Percentiles rank a stretch among this genome's conserved stretches.
These are phyloP conservation scores for Termitomyces sp. DNA, from an alignment of 768 basidiomycete genomes.

Conservation along the genomic window DNA sequence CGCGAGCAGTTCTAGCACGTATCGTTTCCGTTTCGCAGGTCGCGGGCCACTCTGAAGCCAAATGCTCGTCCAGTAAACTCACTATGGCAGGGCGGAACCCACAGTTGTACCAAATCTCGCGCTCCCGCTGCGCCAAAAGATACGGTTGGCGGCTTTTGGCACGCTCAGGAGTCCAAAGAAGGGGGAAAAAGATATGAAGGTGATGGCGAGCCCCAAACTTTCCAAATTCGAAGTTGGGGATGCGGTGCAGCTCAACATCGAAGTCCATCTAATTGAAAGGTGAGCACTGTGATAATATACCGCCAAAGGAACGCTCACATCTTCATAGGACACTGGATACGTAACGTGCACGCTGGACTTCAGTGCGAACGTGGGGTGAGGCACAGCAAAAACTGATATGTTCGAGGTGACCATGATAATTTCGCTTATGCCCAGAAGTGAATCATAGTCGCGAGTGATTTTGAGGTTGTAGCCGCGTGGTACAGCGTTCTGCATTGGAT, in stretches of 20 bases:
- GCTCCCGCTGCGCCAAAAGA: constrained; percentile 8
- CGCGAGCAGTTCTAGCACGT: constrained; percentile 13
- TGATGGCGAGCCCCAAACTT: constrained; percentile 13
- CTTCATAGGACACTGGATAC: background rate
- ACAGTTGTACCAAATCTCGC: constrained; percentile 14
- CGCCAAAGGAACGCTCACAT: background rate
- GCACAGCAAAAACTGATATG: constrained; percentile 1
- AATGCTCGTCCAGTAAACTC: background rate
- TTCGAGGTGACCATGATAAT: constrained; percentile 5
- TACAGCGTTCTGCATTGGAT: background rate
- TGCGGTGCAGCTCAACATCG: constrained; percentile 10
- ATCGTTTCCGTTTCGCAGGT: constrained; percentile 15
- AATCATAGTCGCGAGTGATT: constrained; percentile 15
- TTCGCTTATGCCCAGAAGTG: constrained; percentile 10
- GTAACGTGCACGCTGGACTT: background rate
- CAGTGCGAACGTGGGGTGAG: background rate
- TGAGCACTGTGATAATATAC: background rate
- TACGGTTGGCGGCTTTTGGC: background rate
- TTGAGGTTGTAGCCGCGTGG: background rate
- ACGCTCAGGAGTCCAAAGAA: constrained; percentile 10
- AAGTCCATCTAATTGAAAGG: accelerated
- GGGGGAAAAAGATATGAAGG: constrained; percentile 22
- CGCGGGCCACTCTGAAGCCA: constrained; percentile 20
- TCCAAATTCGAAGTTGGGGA: constrained; percentile 24
- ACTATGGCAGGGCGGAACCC: constrained; percentile 20